Evolutionary conservation across 2,329 filamentous ascomycete species (phyloP).

Genomic region (Cladophialophora chaetospira): DNA sequence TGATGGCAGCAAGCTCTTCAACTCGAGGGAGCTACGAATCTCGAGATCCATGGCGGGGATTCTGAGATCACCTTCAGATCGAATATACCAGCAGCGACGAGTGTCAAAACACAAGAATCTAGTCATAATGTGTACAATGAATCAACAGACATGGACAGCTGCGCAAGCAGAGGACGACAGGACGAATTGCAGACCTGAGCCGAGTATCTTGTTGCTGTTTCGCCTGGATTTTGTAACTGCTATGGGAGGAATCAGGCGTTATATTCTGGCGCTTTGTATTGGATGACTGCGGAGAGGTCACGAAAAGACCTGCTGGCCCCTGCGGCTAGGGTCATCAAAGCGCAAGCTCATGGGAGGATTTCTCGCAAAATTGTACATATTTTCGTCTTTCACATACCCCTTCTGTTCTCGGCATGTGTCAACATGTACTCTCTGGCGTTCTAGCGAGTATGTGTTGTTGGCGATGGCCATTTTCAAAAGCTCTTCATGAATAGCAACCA

Average conservation of each 20-base stretch:
- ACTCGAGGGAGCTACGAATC: slow-evolving; percentile 27
- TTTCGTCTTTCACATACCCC: slow-evolving; percentile 9
- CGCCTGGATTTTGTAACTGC: background rate
- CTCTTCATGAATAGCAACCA: background rate
- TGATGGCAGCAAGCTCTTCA: slow-evolving; percentile 30
- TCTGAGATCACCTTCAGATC: slow-evolving; percentile 10
- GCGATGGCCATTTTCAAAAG: background rate
- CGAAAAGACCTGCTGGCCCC: background rate
- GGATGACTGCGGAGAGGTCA: background rate
- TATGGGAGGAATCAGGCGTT: background rate
- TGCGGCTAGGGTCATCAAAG: background rate
- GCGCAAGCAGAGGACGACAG: slow-evolving; percentile 16
- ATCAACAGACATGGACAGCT: slow-evolving; percentile 10
- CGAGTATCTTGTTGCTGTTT: slow-evolving; percentile 2
- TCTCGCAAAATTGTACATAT: slow-evolving; percentile 6
- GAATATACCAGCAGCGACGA: background rate
- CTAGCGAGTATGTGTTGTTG: slow-evolving; percentile 4
- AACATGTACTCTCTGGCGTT: slow-evolving; percentile 3
- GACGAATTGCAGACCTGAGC: slow-evolving; percentile 7
- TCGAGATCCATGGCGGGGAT: slow-evolving; percentile 28
- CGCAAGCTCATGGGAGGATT: background rate
- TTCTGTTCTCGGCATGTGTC: background rate
- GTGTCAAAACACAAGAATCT: background rate
- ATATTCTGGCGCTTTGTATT: background rate
- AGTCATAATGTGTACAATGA: slow-evolving; percentile 25